These are phyloP conservation scores for Phallus indusiatus DNA, from an alignment of 768 basidiomycete species.

Conservation along the genomic window DNA sequence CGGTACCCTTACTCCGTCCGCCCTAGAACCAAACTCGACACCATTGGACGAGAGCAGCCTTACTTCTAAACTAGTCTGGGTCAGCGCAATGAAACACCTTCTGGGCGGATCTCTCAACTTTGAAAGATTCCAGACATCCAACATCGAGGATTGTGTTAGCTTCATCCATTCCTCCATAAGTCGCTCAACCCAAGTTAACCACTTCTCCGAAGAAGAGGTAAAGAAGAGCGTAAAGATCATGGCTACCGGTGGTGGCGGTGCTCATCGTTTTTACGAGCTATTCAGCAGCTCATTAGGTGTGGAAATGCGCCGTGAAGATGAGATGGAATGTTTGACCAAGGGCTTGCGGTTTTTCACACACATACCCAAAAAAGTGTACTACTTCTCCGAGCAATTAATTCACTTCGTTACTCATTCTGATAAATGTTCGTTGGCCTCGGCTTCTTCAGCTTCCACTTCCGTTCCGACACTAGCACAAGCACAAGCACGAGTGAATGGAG, in stretches of 20 bases:
- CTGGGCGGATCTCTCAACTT: slow-evolving; percentile 97
- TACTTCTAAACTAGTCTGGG: slow-evolving; percentile 55
- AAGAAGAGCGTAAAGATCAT: slow-evolving; percentile 88
- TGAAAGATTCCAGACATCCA: slow-evolving; percentile 89
- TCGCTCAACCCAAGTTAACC: slow-evolving; percentile 76
- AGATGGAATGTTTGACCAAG: slow-evolving; percentile 98
- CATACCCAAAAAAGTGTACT: slow-evolving; percentile 97
- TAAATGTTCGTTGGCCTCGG: slow-evolving; percentile 1
- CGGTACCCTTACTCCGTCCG: slow-evolving; percentile 77
- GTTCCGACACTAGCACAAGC: slow-evolving; percentile 4
- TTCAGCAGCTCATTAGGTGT: slow-evolving; percentile 68
- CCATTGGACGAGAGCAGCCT: slow-evolving; percentile 34
- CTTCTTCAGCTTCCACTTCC: slow-evolving; percentile 6
- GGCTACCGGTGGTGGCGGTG: slow-evolving; percentile 97
- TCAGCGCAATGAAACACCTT: slow-evolving; percentile 67
- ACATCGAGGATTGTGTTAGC: slow-evolving; percentile 72
- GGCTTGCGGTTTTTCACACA: slow-evolving; percentile 93
- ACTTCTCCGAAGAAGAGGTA: slow-evolving; percentile 87
- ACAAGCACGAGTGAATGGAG: slow-evolving; percentile 28
- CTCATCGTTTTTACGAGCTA: slow-evolving; percentile 85
- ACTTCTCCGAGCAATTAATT: slow-evolving; percentile 96
- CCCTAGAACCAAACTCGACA: slow-evolving; percentile 45
- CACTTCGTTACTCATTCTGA: slow-evolving; percentile 43
- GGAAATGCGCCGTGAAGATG: slow-evolving; percentile 85
- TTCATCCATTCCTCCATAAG: slow-evolving; percentile 85